A percentile compares a stretch with the other conserved stretches of the same genome.
Conservation (phyloP, 345 rosid species). For the Acer saccharum region DNA sequence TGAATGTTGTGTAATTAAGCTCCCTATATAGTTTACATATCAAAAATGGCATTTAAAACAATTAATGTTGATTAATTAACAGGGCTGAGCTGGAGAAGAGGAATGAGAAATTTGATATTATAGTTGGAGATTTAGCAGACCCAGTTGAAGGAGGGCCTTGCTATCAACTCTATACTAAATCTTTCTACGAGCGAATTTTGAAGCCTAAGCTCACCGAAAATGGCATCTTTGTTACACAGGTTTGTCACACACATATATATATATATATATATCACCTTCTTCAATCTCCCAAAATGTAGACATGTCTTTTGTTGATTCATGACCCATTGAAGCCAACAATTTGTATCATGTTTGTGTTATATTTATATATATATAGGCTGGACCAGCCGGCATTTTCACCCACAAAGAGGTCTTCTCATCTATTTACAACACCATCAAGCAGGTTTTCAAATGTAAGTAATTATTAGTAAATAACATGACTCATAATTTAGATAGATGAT, state of each 20-base stretch:
- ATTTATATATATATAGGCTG: slow-evolving; percentile 49
- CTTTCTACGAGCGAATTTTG: slow-evolving; percentile 73
- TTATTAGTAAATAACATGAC: neutral
- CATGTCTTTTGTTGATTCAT: too few species aligned
- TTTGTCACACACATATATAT: neutral
- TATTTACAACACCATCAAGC: slow-evolving; percentile 87
- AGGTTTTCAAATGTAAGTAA: slow-evolving; percentile 82
- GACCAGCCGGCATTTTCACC: slow-evolving; percentile 96
- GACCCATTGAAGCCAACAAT: neutral
- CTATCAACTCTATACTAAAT: slow-evolving; percentile 94
- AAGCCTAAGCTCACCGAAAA: slow-evolving; percentile 75
- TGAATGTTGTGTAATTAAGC: neutral
- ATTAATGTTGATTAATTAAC: neutral
- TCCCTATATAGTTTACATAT: neutral
- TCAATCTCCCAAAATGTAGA: too few species aligned
- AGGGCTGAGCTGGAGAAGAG: slow-evolving; percentile 85
- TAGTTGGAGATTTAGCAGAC: slow-evolving; percentile 95
- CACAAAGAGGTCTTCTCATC: slow-evolving; percentile 94
- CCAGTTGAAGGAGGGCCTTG: slow-evolving; percentile 99
- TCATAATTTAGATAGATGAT: neutral
- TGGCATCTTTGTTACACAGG: slow-evolving; percentile 97
- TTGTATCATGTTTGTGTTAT: neutral
- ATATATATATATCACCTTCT: too few species aligned
- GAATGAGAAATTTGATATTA: slow-evolving; percentile 75
- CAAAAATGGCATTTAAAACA: neutral